A percentile compares a stretch with the other conserved stretches of the same genome.
Conservation (phyloP, 202 grass and related monocot genomes). For the Sporobolus alterniflorus region DNA sequence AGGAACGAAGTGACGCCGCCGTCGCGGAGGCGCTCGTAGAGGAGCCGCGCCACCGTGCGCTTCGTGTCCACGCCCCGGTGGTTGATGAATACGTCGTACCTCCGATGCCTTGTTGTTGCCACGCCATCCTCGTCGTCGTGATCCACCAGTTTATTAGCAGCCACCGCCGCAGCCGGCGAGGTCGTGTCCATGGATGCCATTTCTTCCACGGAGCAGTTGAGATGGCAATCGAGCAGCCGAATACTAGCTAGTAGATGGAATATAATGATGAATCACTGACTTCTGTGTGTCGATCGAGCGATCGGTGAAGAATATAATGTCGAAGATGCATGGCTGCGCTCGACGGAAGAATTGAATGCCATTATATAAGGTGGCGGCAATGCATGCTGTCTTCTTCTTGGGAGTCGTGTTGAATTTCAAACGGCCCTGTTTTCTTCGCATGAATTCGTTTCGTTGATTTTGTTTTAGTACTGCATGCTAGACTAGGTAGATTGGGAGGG, state of each 20-base stretch:
- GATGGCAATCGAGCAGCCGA: too few species aligned
- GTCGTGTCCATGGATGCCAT: too few species aligned
- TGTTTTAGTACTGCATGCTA: too few species aligned
- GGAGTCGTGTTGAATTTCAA: not conserved
- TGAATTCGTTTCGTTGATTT: not conserved
- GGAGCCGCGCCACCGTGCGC: constrained; percentile 53
- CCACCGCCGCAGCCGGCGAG: too few species aligned
- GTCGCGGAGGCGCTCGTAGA: constrained; percentile 54
- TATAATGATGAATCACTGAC: too few species aligned
- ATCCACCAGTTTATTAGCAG: too few species aligned
- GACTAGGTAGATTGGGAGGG: too few species aligned
- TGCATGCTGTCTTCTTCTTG: not conserved
- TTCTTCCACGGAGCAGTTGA: too few species aligned
- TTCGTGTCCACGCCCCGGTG: constrained; percentile 88
- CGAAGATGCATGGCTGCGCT: not conserved
- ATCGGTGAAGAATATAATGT: too few species aligned
- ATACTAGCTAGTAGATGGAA: too few species aligned
- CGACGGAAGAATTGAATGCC: not conserved
- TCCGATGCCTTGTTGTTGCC: too few species aligned
- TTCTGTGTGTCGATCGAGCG: not conserved
- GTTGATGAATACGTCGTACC: constrained; percentile 88
- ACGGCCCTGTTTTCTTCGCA: not conserved
- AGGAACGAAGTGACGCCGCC: constrained; percentile 45
- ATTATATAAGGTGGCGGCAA: not conserved
- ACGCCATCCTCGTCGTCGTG: constrained; percentile 19